Base-by-base conservation (phyloP, 139 green algal genomes). In the Chlorella ohadii region DNA sequence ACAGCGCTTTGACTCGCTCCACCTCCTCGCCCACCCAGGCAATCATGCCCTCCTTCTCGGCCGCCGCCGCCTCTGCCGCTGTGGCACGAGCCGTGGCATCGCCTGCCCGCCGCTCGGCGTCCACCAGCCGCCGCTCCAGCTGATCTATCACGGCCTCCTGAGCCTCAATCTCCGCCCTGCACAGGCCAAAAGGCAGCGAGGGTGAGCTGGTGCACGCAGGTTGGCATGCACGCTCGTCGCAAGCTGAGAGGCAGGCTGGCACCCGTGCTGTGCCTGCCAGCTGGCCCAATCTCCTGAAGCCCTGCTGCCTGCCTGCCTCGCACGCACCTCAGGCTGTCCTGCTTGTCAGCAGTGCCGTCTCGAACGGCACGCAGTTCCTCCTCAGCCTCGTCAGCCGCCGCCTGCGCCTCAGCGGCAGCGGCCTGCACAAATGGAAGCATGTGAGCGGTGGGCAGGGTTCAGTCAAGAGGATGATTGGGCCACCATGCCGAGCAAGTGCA, bases 1-100 rank as follows among this genome's bases (percentile, higher is more conserved):
- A 92, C 65, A 92, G 75, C 28, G 61, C 78, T 79, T 92, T 92
- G 3, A 92, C 88, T 3, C 86, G 80, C 74, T 92, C 88, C 76
- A 92, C 88, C 71, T 92, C 88, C 76, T 90, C 86, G 33, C 80
- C 84, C 25, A 92, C 86, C 38, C 84, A 90, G 38, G 71, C 75
- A 23, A 92, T 65, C 83, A 89, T 85, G 20, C 84, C 74, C 41
- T 90, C 88, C 63, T 85, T 85, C 59, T 92, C 88, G 55, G 79
- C 44, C 36, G 87, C 75, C 5, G 70, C 64, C 28, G 79, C 76
- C 22, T 66, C 39, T 28, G 81, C 70, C n/a, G 70, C 67, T 16
- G 70, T 38, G 3, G 84, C 76, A 22, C 68, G 72, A n/a, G 71
- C 73, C 31, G 82, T 78, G 31, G 82, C 81, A 11, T 84, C 82